Evolutionary conservation across 331 rosid genomes (phyloP).

Genomic region (Saraca asoca): DNA sequence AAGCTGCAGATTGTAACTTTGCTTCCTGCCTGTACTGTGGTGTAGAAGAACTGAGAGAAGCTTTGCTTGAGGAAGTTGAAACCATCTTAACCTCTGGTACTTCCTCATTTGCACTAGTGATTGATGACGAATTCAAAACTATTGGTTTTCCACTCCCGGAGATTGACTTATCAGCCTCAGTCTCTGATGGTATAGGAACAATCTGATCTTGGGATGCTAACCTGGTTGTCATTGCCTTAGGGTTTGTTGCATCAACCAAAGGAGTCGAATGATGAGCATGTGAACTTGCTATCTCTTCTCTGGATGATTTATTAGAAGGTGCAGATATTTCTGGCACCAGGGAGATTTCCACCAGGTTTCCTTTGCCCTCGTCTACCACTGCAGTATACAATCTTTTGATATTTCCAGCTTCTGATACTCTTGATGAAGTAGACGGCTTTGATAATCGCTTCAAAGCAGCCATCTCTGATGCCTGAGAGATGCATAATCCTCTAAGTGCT

Average conservation of each 20-base stretch:
- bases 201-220: conserved; percentile 51
- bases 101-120: conserved; percentile 38
- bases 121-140: conserved; percentile 41
- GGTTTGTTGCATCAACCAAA: conserved; percentile 33
- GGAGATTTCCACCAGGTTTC: conserved; percentile 74
- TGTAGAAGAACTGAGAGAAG: conserved; percentile 40
- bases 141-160: conserved; percentile 38
- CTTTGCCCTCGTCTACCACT: conserved; percentile 71
- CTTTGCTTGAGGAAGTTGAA: conserved; percentile 45
- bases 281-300: conserved; percentile 38
- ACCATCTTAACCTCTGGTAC: conserved; percentile 36
- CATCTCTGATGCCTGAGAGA: conserved; percentile 98
- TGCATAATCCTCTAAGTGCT: conserved; percentile 92
- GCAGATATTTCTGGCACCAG: conserved; percentile 67
- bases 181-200: conserved; percentile 45
- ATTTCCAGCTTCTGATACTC: conserved; percentile 84
- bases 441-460: conserved; percentile 88
- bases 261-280: conserved; percentile 41
- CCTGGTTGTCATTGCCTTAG: conserved; percentile 38
- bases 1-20: conserved; percentile 44
- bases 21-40: conserved; percentile 46
- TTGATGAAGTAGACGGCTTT: conserved; percentile 68
- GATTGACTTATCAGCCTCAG: conserved; percentile 41
- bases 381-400: conserved; percentile 76
- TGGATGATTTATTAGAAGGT: conserved; percentile 49